Percentiles rank a stretch among this genome's conserved stretches.
Conservation (phyloP, 257 asterid genomes). For the Lycium ferocissimum region DNA sequence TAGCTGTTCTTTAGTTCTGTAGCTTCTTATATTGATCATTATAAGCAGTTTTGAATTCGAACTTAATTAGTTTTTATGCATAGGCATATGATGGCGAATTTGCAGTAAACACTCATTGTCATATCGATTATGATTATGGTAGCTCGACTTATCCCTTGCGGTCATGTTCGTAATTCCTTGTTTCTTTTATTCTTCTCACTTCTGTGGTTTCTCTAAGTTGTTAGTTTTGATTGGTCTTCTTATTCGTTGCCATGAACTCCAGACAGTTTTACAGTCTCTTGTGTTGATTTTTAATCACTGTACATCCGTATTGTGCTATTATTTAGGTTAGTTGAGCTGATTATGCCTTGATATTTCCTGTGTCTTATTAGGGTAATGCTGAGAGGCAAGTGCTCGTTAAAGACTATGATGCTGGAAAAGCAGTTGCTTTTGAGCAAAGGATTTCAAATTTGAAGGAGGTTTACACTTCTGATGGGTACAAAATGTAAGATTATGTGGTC, state of each 20-base stretch:
- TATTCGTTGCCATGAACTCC: neutral
- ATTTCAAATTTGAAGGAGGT: constrained; percentile 83
- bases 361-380: constrained; percentile 59
- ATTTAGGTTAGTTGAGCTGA: constrained; percentile 14
- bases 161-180: neutral
- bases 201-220: neutral
- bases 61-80: neutral
- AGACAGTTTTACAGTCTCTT: constrained; percentile 11
- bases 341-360: constrained; percentile 8
- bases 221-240: constrained; percentile 8
- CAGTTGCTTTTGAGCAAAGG: constrained; percentile 75
- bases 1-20: constrained; percentile 7
- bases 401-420: constrained; percentile 74
- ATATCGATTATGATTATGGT: neutral
- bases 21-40: constrained; percentile 9
- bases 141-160: neutral
- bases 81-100: neutral
- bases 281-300: constrained; percentile 19
- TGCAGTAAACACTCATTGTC: neutral
- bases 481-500: constrained; percentile 61
- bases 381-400: constrained; percentile 96
- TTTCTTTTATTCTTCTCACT: neutral
- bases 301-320: neutral
- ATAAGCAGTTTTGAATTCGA: neutral
- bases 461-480: constrained; percentile 82